Base-by-base conservation (phyloP, 176 grass and related monocot genomes). In the Hsuehochloa calcarea region DNA sequence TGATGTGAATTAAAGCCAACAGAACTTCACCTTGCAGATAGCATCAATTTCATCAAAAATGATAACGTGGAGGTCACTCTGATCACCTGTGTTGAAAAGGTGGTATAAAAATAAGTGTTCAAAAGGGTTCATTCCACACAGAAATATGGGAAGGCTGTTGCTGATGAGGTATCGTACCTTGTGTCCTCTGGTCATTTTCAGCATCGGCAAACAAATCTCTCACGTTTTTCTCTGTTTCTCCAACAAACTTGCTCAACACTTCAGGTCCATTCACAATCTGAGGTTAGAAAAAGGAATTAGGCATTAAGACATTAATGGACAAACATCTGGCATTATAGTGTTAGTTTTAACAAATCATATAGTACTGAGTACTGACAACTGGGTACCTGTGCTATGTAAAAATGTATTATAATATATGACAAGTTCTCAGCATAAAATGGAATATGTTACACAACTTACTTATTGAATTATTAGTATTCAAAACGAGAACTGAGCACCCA, bases 21-120 rank as follows among this genome's bases (percentile, higher is more conserved):
- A 85, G 40, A 73, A 51, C 49, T 60, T 5, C 29, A 85, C 87
- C 87, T 89, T 89, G 87, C 87, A 89, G 50, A 97, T 97, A 80
- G 95, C 95, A 91, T 97, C 95, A 84, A 94, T 97, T 94, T 97
- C 95, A 91, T 97, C 95, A 84, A 97, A 97, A 78, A 97, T 97
- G 68, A 97, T 94, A 77, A 97, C 95, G 40, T 97, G 95, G 29
- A 97, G 92, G 45, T 97, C 95, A 88, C 95, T 97, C 11, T 97
- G 90, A 86, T 97, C 95, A 80, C 95, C 95, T 97, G 81, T 80
- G 72, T 87, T 50, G 25, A 71, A 76, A 68, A 64, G 49, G 72
- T 78, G 50, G 16, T 40, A 81, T 17, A 59, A 59, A 61, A 51
- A 51, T 12, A 84, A 65, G 8, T 34, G n/a, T 51, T 69, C 7